Base-by-base conservation (phyloP, 2,329 filamentous ascomycete species). In the Cordyceps javanica region DNA sequence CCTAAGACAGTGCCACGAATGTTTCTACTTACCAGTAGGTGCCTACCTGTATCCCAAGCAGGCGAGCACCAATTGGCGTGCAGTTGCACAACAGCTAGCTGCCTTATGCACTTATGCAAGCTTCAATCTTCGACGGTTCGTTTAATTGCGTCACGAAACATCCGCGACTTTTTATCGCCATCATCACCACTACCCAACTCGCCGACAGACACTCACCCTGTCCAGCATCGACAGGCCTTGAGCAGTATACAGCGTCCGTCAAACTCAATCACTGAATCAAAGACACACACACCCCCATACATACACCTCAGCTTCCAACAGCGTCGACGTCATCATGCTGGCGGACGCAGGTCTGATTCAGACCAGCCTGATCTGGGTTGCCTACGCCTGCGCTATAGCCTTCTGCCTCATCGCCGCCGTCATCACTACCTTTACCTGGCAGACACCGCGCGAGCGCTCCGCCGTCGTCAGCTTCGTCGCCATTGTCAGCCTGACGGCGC, bases 281-380 rank as follows among this genome's bases (percentile, higher is more conserved):
- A n/a, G n/a, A n/a, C 26, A n/a, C 5, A 13, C 11, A 26, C 26
- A 34, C 23, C 53, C 16, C 4, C 41, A 28, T 19, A 16, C 38
- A 9, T 10, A 16, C 38, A 5, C 11, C 30, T n/a, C 21, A 46
- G 46, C 55, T 39, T 28, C 23, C 26, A 30, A n/a, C 30, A 5
- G 14, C 50, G 32, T 11, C 36, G 36, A 21, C 52, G 41, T 46
- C 39, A 46, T 55, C 60, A 74, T 75, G 51, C 21, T 54, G 72
- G 73, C 73, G 62, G 66, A 72, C 66, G 77, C 79, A 61, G 80
- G 79, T 67, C 78, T 94, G 69, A 83, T 97, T 61, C 91, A 95
- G 71, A 89, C 88, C 57, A 90, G 89, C 68, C 81, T 97, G 64
- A 97, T 97, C 72, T 99, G 94, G 94, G 86, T 94, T 61, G 85